Conservation (phyloP, 768 basidiomycete genomes). For the Antrodiella citrinella region DNA sequence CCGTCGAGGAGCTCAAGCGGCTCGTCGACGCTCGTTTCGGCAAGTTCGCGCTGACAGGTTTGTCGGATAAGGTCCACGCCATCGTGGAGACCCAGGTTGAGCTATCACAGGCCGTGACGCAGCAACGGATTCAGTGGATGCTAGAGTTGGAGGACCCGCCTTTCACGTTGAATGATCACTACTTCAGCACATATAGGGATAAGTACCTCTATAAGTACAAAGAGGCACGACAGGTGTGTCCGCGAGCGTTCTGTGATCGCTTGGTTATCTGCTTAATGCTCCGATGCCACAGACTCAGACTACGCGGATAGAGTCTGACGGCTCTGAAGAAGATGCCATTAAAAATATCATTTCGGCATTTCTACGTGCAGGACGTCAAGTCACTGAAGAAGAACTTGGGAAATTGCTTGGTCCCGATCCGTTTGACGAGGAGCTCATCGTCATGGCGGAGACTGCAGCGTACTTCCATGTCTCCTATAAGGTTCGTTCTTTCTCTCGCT, state of each 20-base stretch:
- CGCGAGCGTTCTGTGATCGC: too few species aligned
- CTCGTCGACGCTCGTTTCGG: conserved; percentile 42
- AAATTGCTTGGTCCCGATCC: conserved; percentile 5
- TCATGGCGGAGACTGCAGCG: conserved; percentile 12
- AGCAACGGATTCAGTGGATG: conserved; percentile 37
- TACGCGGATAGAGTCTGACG: too few species aligned
- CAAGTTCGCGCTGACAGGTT: conserved; percentile 39
- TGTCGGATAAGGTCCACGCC: conserved; percentile 38
- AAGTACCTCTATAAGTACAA: conserved; percentile 16
- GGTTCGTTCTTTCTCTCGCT: not conserved
- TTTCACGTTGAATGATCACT: conserved; percentile 40
- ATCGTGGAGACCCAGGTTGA: conserved; percentile 43
- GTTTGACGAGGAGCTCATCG: conserved; percentile 10
- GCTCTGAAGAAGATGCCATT: too few species aligned
- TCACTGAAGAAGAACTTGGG: conserved; percentile 1
- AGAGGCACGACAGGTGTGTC: conserved; percentile 5
- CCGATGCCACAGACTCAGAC: too few species aligned
- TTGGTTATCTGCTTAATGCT: too few species aligned
- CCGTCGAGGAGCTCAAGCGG: conserved; percentile 29
- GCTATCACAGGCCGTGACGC: conserved; percentile 28
- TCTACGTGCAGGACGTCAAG: too few species aligned
- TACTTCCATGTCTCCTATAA: conserved; percentile 12
- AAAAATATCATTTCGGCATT: too few species aligned
- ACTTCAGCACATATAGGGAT: conserved; percentile 31
- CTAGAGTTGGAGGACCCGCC: conserved; percentile 36